phyloP scores from a whole-genome alignment of 306 rosid species.

The Medicago lupulina region DNA sequence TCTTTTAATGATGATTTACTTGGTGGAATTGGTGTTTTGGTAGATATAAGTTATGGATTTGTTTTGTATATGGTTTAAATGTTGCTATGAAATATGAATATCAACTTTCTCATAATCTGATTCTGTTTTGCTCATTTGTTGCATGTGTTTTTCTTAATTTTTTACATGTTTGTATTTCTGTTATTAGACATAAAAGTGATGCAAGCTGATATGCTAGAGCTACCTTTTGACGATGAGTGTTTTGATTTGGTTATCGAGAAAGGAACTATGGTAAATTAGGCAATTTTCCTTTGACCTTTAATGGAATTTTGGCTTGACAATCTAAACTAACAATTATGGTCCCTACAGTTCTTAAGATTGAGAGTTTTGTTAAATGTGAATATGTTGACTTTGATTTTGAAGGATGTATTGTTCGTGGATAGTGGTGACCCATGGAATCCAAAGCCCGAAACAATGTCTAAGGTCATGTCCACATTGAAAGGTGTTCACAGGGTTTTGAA shows the following conservation, averaged over 20 bases:
- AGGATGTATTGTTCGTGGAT: slow-evolving; percentile 97
- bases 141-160: not conserved
- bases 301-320: slow-evolving; percentile 33
- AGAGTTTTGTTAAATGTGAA: slow-evolving; percentile 34
- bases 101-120: not conserved
- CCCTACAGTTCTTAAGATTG: slow-evolving; percentile 3
- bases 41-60: slow-evolving; percentile 28
- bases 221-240: slow-evolving; percentile 77
- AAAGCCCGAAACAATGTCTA: slow-evolving; percentile 64
- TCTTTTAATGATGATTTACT: not conserved
- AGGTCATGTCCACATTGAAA: slow-evolving; percentile 81
- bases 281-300: slow-evolving; percentile 37
- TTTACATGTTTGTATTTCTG: slow-evolving; percentile 37
- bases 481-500: slow-evolving; percentile 87
- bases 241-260: slow-evolving; percentile 95
- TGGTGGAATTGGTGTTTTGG: slow-evolving; percentile 1
- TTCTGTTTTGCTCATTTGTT: slow-evolving; percentile 12
- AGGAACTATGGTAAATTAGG: slow-evolving; percentile 85
- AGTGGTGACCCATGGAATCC: slow-evolving; percentile 98
- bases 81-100: not conserved
- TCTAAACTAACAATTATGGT: slow-evolving; percentile 27
- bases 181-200: slow-evolving; percentile 81
- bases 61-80: not conserved
- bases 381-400: slow-evolving; percentile 48
- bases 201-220: slow-evolving; percentile 97